Percentiles rank a stretch among this genome's conserved stretches.
phyloP scores from a whole-genome alignment of 2,329 filamentous ascomycete genomes.

The Cladosporium cucumerinum region DNA sequence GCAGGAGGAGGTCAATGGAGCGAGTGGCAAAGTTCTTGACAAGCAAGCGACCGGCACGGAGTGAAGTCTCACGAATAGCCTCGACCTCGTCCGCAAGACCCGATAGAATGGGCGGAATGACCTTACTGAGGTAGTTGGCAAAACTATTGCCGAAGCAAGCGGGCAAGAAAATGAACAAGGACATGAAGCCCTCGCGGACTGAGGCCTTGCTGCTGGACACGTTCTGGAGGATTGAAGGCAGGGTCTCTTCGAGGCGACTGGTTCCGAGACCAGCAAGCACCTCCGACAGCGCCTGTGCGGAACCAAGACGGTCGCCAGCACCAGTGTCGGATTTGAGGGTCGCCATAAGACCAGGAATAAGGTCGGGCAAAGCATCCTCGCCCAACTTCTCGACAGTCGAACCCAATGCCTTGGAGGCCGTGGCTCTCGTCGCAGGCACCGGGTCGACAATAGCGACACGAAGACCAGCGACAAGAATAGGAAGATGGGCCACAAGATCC shows the following conservation, averaged over 20 bases:
- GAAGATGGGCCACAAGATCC: constrained; percentile 85
- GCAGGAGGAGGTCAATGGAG: constrained; percentile 88
- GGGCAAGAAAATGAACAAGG: constrained; percentile 96
- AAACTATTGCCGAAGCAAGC: constrained; percentile 99
- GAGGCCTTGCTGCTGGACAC: constrained; percentile 85
- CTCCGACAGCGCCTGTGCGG: constrained; percentile 92
- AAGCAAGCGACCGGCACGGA: constrained; percentile 85
- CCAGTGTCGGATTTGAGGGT: constrained; percentile 97
- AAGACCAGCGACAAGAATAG: constrained; percentile 85
- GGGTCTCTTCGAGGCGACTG: constrained; percentile 84
- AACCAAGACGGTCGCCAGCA: constrained; percentile 91
- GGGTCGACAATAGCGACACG: constrained; percentile 89
- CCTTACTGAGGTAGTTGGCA: constrained; percentile 87
- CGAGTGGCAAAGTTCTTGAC: constrained; percentile 98
- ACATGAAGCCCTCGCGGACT: constrained; percentile 98
- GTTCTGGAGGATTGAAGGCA: constrained; percentile 95
- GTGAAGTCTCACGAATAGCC: constrained; percentile 92
- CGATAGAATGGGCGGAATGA: constrained; percentile 91
- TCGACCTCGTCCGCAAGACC: constrained; percentile 95
- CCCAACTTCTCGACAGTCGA: constrained; percentile 98
- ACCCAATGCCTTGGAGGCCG: constrained; percentile 89
- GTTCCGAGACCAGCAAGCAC: constrained; percentile 94
- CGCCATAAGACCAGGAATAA: constrained; percentile 95
- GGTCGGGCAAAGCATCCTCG: constrained; percentile 92
- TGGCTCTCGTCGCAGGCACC: constrained; percentile 92